Percentiles rank a stretch among this genome's conserved stretches.
Conservation (phyloP, 306 rosid species). For the Hippophae gyantsensis region DNA sequence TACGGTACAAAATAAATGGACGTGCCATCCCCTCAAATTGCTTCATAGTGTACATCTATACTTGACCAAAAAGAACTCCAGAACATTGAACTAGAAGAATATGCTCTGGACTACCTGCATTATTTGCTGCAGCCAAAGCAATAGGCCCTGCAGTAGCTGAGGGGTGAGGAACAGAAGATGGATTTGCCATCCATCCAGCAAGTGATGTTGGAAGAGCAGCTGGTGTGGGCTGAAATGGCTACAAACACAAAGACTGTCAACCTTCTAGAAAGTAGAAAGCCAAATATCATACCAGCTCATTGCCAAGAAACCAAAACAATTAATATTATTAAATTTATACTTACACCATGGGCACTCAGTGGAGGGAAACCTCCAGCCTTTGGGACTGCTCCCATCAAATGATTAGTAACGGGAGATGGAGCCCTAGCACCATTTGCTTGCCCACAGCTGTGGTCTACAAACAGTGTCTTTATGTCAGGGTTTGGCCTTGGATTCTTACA, state of each 20-base stretch:
- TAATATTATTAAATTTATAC: slow-evolving; percentile 22
- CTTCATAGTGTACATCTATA: not conserved
- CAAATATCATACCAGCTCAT: slow-evolving; percentile 6
- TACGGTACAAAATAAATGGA: not conserved
- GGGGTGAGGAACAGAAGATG: slow-evolving; percentile 87
- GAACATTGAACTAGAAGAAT: not conserved
- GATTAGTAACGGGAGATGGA: slow-evolving; percentile 97
- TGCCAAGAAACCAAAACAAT: slow-evolving; percentile 4
- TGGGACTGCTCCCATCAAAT: slow-evolving; percentile 85
- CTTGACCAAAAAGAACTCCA: slow-evolving; percentile 6
- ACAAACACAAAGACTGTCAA: slow-evolving; percentile 25
- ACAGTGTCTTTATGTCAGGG: slow-evolving; percentile 97
- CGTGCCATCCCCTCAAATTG: slow-evolving; percentile 1
- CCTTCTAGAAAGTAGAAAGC: slow-evolving; percentile 7
- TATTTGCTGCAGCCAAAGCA: slow-evolving; percentile 61
- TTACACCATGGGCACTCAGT: slow-evolving; percentile 89
- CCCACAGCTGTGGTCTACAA: slow-evolving; percentile 95
- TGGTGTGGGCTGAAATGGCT: slow-evolving; percentile 96
- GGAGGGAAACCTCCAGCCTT: slow-evolving; percentile 93
- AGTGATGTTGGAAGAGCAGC: slow-evolving; percentile 79
- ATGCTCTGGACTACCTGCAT: slow-evolving; percentile 47
- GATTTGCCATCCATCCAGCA: slow-evolving; percentile 98
- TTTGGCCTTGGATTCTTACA: slow-evolving; percentile 97
- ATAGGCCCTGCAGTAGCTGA: slow-evolving; percentile 91
- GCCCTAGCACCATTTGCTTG: slow-evolving; percentile 99